These are phyloP conservation scores for Kickxella alabastrina DNA, from an alignment of 192 early-diverging fungal species.

Conservation along the genomic window DNA sequence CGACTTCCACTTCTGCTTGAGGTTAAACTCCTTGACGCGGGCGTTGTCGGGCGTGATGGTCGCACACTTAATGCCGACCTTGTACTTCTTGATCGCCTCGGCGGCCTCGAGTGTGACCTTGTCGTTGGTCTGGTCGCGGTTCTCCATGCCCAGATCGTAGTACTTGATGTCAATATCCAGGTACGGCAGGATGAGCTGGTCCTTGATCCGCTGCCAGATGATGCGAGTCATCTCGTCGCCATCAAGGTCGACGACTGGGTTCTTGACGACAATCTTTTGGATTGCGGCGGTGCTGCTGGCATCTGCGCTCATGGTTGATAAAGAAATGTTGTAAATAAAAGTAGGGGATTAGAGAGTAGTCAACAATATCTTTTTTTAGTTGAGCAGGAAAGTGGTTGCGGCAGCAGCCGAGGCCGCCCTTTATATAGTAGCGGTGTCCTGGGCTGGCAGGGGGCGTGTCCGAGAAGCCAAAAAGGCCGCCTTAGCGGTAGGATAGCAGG, in stretches of 20 bases:
- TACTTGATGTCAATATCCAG: conserved; percentile 92
- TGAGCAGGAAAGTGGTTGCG: conserved; percentile 1
- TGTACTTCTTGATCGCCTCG: conserved; percentile 95
- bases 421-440: neutral
- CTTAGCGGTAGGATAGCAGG: too few relatives aligned
- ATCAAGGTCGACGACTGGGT: conserved; percentile 83
- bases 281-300: conserved; percentile 25
- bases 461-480: too few relatives aligned
- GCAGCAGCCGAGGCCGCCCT: too few relatives aligned
- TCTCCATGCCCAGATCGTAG: conserved; percentile 89
- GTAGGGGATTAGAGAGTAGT: neutral
- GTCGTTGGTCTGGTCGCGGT: conserved; percentile 92
- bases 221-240: conserved; percentile 99
- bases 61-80: conserved; percentile 98
- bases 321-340: conserved; percentile 3
- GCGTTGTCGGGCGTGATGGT: conserved; percentile 97
- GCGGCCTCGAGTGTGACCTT: conserved; percentile 93
- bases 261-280: conserved; percentile 70
- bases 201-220: conserved; percentile 93
- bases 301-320: conserved; percentile 41
- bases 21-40: conserved; percentile 90
- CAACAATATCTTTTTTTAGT: neutral
- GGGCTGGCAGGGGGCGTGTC: too few relatives aligned
- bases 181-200: conserved; percentile 84
- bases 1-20: conserved; percentile 98